phyloP scores from a whole-genome alignment of 1,284 basidiomycete species.

The Heterobasidion parviporum region DNA sequence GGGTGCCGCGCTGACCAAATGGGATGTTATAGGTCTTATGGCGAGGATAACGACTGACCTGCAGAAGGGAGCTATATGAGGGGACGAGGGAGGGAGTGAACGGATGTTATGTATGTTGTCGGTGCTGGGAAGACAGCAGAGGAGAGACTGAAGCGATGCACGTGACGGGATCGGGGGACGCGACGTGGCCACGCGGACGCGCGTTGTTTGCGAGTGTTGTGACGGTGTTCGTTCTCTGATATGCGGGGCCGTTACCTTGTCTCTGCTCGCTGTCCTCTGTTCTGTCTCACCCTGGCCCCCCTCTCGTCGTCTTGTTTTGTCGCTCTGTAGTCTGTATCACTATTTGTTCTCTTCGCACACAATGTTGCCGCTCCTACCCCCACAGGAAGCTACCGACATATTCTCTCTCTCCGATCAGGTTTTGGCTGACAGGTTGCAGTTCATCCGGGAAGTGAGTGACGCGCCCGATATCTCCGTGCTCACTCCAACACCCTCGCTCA shows the following conservation, averaged over 20 bases:
- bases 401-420: conserved; percentile 54
- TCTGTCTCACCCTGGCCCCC: conserved; percentile 1
- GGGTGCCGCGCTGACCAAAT: too few species aligned
- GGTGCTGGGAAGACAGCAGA: too few species aligned
- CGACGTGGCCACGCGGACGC: conserved; percentile 3
- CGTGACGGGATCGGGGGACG: background rate
- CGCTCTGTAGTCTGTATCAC: conserved; percentile 11
- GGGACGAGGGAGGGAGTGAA: too few species aligned
- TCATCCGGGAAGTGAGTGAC: conserved; percentile 60
- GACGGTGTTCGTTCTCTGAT: conserved; percentile 18
- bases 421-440: conserved; percentile 60
- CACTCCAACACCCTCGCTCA: background rate
- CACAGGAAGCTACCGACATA: conserved; percentile 33
- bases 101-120: too few species aligned
- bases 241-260: background rate
- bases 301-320: conserved; percentile 6
- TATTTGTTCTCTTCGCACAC: conserved; percentile 11
- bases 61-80: too few species aligned
- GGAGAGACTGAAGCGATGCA: background rate
- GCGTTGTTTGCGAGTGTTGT: conserved; percentile 27
- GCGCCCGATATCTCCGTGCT: background rate
- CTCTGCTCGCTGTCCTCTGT: background rate
- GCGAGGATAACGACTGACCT: too few species aligned
- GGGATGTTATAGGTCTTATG: too few species aligned
- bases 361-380: conserved; percentile 19